A percentile compares a stretch with the other conserved stretches of the same genome.
phyloP scores from a whole-genome alignment of 345 rosid genomes.

The Brassica carinata region DNA sequence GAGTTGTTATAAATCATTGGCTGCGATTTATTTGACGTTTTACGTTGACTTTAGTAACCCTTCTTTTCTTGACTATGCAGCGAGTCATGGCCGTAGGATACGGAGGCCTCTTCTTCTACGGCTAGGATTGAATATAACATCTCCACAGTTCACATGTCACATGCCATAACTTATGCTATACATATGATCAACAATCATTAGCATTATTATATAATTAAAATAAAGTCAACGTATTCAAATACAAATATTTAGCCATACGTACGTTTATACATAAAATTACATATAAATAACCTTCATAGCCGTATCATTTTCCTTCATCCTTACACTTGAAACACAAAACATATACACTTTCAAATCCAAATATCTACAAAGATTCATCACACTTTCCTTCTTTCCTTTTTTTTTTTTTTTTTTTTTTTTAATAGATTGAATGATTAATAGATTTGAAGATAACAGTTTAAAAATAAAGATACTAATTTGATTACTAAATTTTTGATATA shows the following conservation, averaged over 20 bases:
- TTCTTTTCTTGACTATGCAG: conserved; percentile 17
- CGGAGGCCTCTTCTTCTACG: conserved; percentile 3
- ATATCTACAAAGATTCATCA: conserved; percentile 29
- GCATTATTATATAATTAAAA: not conserved
- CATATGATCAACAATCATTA: conserved; percentile 26
- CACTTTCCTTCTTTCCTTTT: not conserved
- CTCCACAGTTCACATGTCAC: conserved; percentile 27
- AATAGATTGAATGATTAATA: too few relatives aligned
- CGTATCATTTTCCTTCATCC: conserved; percentile 31
- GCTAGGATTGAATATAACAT: not conserved
- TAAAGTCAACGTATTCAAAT: conserved; percentile 19
- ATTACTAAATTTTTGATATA: too few relatives aligned
- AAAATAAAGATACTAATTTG: not conserved
- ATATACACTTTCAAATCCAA: conserved; percentile 24
- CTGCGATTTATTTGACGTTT: not conserved
- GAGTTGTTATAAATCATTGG: not conserved
- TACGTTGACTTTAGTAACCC: not conserved
- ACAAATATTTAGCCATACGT: not conserved
- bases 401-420: not conserved
- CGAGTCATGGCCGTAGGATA: conserved; percentile 26
- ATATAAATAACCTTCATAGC: conserved; percentile 9
- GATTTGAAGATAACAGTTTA: too few relatives aligned
- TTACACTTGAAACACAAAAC: conserved; percentile 32
- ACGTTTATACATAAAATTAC: conserved; percentile 6
- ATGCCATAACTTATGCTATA: conserved; percentile 22